Evolutionary conservation across 1,284 basidiomycete species (phyloP), one percentile per base, ranked within the genome.

Genomic region (Apiotrichum montevideense): DNA sequence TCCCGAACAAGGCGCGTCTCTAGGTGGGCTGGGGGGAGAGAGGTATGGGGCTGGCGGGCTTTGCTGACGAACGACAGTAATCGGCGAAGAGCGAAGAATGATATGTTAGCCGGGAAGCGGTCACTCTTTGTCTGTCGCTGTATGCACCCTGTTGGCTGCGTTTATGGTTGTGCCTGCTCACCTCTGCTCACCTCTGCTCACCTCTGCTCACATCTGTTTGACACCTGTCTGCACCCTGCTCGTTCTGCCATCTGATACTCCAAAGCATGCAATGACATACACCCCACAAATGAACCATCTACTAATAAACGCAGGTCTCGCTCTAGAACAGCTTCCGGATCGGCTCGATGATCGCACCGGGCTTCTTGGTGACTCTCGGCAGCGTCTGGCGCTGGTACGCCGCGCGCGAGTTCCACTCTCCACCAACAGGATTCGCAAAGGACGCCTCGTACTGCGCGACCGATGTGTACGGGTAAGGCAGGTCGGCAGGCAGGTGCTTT

Each of bases 381-480:
- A 93, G 69, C 33, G 90, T 94, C 55, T 84, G 85, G 55, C 85
- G 81, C 79, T 94, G 90, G 81, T 91, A 89, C 9, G 83, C 87
- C n/a, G 87, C 82, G 34, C 90, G 80, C 2, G 92, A 94, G 66
- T 95, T 96, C 92, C 93, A 98, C 76, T 98, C 95, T 50, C 81
- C 80, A 5, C 95, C 95, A 35, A 97, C 68, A 2, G 93, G 90
- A 51, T 80, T 82, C 44, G 84, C 81, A 81, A 96, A 85, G 58
- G 83, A 84, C 35, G 87, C 83, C 73, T 94, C 90, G 72, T 88
- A 96, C 77, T 97, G 94, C 7, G 86, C 87, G 52, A 85, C 84
- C 71, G 85, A 88, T 4, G 94, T 95, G 73, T 93, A 98, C 2
- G 95, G 95, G 74, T 87, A 89, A 2, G 95, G 95, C 49, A 98